phyloP scores from a whole-genome alignment of 2,329 filamentous ascomycete species.

The Aspergillus sp. region DNA sequence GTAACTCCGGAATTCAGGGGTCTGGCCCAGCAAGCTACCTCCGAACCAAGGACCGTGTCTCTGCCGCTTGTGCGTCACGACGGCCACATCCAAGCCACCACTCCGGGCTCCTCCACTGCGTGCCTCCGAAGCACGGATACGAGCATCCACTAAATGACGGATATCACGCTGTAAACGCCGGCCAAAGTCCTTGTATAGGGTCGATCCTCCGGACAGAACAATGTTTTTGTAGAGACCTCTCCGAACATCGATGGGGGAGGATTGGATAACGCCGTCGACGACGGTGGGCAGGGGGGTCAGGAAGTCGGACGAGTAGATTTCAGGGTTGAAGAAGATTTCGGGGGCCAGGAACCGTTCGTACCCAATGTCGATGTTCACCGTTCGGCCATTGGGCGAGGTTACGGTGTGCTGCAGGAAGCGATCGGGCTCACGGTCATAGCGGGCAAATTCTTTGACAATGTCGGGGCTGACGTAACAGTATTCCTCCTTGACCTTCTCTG shows the following conservation, averaged over 20 bases:
- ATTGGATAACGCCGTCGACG: conserved; percentile 94
- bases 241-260: conserved; percentile 93
- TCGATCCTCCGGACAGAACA: conserved; percentile 92
- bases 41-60: conserved; percentile 98
- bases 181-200: conserved; percentile 97
- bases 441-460: conserved; percentile 96
- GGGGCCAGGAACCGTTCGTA: conserved; percentile 97
- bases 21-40: conserved; percentile 91
- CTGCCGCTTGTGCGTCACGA: conserved; percentile 96
- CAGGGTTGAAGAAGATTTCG: conserved; percentile 99
- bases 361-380: conserved; percentile 81
- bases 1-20: conserved; percentile 96
- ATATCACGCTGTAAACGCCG: conserved; percentile 94
- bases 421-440: conserved; percentile 87
- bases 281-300: conserved; percentile 89
- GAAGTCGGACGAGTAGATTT: conserved; percentile 99
- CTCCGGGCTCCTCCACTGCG: conserved; percentile 87
- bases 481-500: conserved; percentile 97
- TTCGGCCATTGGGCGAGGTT: conserved; percentile 74
- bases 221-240: conserved; percentile 99
- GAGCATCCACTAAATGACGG: conserved; percentile 85
- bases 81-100: conserved; percentile 91
- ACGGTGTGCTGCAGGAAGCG: conserved; percentile 88
- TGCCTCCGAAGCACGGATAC: conserved; percentile 86
- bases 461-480: conserved; percentile 98